Conservation (phyloP, 257 asterid genomes). For the Petrea volubilis region DNA sequence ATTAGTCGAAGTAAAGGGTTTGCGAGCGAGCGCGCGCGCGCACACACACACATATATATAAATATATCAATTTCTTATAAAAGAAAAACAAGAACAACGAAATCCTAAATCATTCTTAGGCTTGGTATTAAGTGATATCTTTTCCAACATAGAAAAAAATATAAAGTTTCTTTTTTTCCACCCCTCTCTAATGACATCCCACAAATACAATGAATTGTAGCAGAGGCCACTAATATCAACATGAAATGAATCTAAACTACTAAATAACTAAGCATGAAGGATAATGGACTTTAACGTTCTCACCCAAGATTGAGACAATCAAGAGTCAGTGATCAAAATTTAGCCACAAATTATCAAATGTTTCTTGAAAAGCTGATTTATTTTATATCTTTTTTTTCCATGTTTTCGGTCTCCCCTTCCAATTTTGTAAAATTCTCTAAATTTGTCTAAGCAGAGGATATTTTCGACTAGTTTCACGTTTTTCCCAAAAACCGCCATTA, state of each 20-base stretch:
- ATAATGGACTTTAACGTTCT: background rate
- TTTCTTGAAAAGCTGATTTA: constrained; percentile 3
- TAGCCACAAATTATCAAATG: background rate
- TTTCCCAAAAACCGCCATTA: background rate
- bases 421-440: background rate
- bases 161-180: no score
- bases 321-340: background rate
- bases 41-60: background rate
- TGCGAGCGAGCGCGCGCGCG: no score
- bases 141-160: no score
- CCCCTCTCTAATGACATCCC: no score
- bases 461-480: background rate
- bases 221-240: background rate
- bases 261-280: background rate
- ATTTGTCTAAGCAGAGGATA: background rate
- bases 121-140: no score
- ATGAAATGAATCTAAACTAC: background rate
- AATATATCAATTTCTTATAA: background rate
- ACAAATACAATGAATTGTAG: no score
- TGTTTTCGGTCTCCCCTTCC: background rate
- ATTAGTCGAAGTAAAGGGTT: no score
- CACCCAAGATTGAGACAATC: no score
- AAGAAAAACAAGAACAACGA: background rate
- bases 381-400: background rate
- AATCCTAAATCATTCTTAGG: no score